Conservation (phyloP, 768 basidiomycete genomes). For the Sarcodon aspratus region DNA sequence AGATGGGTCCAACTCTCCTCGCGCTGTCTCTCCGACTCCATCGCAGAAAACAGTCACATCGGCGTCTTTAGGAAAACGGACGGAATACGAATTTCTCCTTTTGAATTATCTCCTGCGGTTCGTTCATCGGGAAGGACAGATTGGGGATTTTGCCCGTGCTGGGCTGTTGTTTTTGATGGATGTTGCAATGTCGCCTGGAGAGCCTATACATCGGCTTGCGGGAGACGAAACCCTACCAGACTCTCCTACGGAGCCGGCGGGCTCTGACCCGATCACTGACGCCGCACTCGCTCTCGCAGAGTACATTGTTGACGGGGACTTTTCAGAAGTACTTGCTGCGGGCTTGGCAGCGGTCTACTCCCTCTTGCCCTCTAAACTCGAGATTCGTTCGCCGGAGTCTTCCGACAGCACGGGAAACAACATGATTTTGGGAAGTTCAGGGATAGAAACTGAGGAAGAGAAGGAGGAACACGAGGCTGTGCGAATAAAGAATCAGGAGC, state of each 20-base stretch:
- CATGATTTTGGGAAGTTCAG: slow-evolving; percentile 64
- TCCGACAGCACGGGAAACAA: slow-evolving; percentile 31
- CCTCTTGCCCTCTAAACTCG: slow-evolving; percentile 77
- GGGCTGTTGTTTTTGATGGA: slow-evolving; percentile 93
- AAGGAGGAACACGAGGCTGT: slow-evolving; percentile 25
- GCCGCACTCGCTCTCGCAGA: slow-evolving; percentile 83
- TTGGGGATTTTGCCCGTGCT: slow-evolving; percentile 87
- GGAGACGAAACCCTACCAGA: slow-evolving; percentile 19
- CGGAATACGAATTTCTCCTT: slow-evolving; percentile 90
- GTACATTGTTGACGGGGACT: slow-evolving; percentile 94
- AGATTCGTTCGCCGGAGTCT: slow-evolving; percentile 38
- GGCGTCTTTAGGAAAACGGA: slow-evolving; percentile 39
- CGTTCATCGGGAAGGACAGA: slow-evolving; percentile 87
- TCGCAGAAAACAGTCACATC: slow-evolving; percentile 50
- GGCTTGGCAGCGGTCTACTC: slow-evolving; percentile 92
- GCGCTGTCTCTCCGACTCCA: slow-evolving; percentile 44
- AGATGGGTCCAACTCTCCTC: slow-evolving; percentile 18
- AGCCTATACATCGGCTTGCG: slow-evolving; percentile 29
- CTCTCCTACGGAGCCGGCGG: slow-evolving; percentile 11
- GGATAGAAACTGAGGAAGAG: slow-evolving; percentile 43
- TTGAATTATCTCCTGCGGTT: slow-evolving; percentile 95
- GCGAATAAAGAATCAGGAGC: slow-evolving; percentile 38
- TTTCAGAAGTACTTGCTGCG: slow-evolving; percentile 93
- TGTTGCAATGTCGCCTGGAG: slow-evolving; percentile 82
- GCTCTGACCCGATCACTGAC: slow-evolving; percentile 67